Evolutionary conservation across 805 yeast species (phyloP).

Genomic region (Diddensiella santjacobensis): DNA sequence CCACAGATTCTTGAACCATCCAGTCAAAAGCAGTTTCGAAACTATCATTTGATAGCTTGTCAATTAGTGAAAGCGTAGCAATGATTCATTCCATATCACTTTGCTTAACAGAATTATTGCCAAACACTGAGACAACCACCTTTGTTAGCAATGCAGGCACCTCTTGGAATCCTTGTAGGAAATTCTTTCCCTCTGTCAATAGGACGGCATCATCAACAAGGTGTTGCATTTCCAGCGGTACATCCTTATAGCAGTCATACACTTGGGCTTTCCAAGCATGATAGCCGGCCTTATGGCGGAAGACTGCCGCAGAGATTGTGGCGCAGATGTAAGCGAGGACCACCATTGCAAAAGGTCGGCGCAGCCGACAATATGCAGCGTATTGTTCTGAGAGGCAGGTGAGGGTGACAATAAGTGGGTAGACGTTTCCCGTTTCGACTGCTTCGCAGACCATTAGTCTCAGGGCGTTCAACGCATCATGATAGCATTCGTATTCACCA

Average conservation of each 20-base stretch:
- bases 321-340: conserved; percentile 1
- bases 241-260: not conserved
- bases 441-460: not conserved
- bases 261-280: not conserved
- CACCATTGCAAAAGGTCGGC: conserved; percentile 5
- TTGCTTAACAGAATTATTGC: too few relatives aligned
- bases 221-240: not conserved
- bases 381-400: not conserved
- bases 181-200: not conserved
- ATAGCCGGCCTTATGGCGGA: not conserved
- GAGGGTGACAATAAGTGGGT: not conserved
- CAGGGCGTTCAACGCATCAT: not conserved
- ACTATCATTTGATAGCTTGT: too few relatives aligned
- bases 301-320: not conserved
- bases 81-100: too few relatives aligned
- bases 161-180: not conserved
- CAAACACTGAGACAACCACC: not conserved
- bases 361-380: not conserved
- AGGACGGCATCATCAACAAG: conserved; percentile 2
- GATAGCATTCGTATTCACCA: not conserved
- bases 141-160: not conserved
- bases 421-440: not conserved
- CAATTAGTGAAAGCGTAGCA: too few relatives aligned
- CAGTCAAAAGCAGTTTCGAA: too few relatives aligned
- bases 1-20: too few relatives aligned